phyloP scores from a whole-genome alignment of 805 yeast genomes.

The Candida dajiaensis region DNA sequence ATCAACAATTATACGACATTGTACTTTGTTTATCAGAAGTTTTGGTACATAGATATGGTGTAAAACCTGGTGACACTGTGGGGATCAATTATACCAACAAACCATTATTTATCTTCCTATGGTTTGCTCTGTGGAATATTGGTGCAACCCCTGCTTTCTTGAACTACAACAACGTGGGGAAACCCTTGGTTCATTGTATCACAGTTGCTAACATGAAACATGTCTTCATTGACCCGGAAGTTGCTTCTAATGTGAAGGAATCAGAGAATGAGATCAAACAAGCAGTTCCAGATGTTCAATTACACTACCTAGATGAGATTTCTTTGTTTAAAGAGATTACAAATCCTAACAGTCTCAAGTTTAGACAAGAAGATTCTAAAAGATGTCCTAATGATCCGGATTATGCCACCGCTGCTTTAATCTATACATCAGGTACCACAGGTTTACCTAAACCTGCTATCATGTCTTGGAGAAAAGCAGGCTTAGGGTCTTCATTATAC shows the following conservation, averaged over 20 bases:
- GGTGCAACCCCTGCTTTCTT: slow-evolving; percentile 88
- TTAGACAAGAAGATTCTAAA: slow-evolving; percentile 48
- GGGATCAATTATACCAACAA: slow-evolving; percentile 77
- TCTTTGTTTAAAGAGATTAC: slow-evolving; percentile 36
- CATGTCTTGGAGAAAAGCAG: slow-evolving; percentile 84
- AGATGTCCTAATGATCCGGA: slow-evolving; percentile 57
- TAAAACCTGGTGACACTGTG: slow-evolving; percentile 60
- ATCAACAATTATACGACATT: slow-evolving; percentile 59
- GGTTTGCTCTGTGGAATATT: slow-evolving; percentile 87
- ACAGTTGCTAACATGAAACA: slow-evolving; percentile 57
- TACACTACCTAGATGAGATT: slow-evolving; percentile 47
- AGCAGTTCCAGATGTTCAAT: slow-evolving; percentile 32
- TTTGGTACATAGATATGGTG: slow-evolving; percentile 55
- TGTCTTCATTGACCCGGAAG: slow-evolving; percentile 71
- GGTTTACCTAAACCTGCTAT: slow-evolving; percentile 93
- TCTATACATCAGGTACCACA: slow-evolving; percentile 92
- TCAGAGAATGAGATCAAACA: slow-evolving; percentile 37
- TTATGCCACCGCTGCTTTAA: slow-evolving; percentile 60
- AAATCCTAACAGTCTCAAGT: slow-evolving; percentile 37
- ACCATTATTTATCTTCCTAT: slow-evolving; percentile 70
- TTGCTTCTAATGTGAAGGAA: slow-evolving; percentile 45
- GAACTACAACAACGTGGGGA: slow-evolving; percentile 71
- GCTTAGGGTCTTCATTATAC: slow-evolving; percentile 64
- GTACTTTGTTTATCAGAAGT: slow-evolving; percentile 62
- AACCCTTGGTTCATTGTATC: slow-evolving; percentile 75